phyloP scores from a whole-genome alignment of 768 basidiomycete genomes.

The Tephrocybe rancida region DNA sequence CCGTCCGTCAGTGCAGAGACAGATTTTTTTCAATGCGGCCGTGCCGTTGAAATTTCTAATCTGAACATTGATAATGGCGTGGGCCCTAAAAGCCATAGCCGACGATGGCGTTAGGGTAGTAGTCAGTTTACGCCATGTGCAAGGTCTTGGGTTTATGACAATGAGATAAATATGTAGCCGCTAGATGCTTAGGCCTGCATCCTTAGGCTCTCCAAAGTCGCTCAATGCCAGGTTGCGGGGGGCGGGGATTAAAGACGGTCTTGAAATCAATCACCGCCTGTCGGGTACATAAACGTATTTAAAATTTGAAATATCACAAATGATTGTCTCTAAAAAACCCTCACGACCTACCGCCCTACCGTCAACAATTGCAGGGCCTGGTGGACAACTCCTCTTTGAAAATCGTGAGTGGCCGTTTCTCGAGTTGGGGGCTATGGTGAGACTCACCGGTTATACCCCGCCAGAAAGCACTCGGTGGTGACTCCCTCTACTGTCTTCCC shows the following conservation, averaged over 20 bases:
- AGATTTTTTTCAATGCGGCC: too few relatives aligned
- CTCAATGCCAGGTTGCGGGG: background rate
- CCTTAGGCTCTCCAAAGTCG: background rate
- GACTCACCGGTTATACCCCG: background rate
- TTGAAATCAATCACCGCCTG: slow-evolving; percentile 6
- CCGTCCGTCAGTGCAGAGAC: too few relatives aligned
- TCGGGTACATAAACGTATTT: background rate
- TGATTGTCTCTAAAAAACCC: background rate
- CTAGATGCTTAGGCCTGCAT: too few relatives aligned
- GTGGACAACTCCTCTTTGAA: background rate
- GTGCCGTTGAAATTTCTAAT: too few relatives aligned
- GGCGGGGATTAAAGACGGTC: slow-evolving; percentile 6
- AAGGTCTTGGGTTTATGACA: too few relatives aligned
- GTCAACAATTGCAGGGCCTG: background rate
- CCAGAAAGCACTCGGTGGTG: background rate
- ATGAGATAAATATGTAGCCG: too few relatives aligned
- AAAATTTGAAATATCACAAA: background rate
- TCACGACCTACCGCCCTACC: background rate
- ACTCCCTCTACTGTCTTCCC: background rate
- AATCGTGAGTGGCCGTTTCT: background rate
- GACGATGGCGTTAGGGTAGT: too few relatives aligned
- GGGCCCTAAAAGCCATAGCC: too few relatives aligned
- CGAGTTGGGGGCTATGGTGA: background rate
- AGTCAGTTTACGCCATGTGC: too few relatives aligned
- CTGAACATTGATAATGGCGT: too few relatives aligned